Conservation (phyloP, 176 grass and related monocot species). For the Calamus simplicifolius region DNA sequence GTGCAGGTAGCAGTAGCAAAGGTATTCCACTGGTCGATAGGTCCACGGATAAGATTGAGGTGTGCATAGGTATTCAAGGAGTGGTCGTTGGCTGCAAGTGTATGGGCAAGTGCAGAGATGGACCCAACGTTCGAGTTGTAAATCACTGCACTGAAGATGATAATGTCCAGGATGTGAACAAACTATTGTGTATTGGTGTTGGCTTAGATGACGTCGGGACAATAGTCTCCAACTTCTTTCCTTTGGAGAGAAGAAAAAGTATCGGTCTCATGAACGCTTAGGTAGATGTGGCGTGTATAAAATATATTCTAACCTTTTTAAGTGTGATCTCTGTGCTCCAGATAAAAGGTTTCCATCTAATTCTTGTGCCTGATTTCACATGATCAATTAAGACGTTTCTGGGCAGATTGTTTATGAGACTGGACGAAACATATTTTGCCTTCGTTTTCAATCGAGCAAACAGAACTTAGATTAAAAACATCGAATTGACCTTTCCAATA, state of each 20-base stretch:
- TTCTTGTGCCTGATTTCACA: no score
- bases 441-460: no score
- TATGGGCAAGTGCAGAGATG: conserved; percentile 67
- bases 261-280: conserved; percentile 5
- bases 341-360: no score
- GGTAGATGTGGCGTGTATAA: no score
- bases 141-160: background rate
- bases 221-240: conserved; percentile 40
- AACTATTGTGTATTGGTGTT: conserved; percentile 48
- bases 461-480: no score
- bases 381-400: no score
- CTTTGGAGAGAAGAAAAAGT: conserved; percentile 9
- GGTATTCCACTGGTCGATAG: background rate
- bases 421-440: no score
- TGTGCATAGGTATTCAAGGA: conserved; percentile 41
- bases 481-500: no score
- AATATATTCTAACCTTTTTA: no score
- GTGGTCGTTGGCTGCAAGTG: conserved; percentile 50
- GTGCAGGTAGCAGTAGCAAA: background rate
- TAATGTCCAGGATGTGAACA: conserved; percentile 9
- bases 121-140: conserved; percentile 43
- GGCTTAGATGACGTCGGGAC: conserved; percentile 60
- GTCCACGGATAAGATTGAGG: conserved; percentile 29
- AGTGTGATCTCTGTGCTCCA: no score
- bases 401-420: no score